Evolutionary conservation across 768 basidiomycete genomes (phyloP), one percentile per base, ranked within the genome.

Genomic region (Phaeolepiota aurea): DNA sequence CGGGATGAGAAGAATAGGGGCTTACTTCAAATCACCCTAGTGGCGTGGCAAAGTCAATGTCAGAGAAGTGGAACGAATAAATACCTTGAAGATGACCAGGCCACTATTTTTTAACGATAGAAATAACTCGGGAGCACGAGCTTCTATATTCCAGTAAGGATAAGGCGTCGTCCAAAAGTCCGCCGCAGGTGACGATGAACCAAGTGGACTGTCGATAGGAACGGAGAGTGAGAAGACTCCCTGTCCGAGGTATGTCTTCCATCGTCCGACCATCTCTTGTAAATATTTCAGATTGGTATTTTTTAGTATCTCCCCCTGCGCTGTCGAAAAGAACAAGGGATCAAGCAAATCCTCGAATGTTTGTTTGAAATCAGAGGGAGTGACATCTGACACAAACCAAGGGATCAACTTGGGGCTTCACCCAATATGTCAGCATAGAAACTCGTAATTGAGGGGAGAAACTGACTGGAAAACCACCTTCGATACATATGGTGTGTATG

Each of bases 341-440:
- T 79, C 71, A 32, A 82, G 69, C 1, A 92, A 66, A 4, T 67
- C 68, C 1, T 56, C 39, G 42, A 93, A 71, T 0, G 77, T 73
- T 37, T 65, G 58, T 18, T 56, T 49, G 58, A 96, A 96, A 58
- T 99, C 94, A 18, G 71, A 64, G 1, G 94, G 92, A 3, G 87
- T 86, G 19, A 93, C 91, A 56, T 96, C 90, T 9, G 87, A 91
- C 34, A 97, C 93, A 55, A 98, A 99, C 92, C 94, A 99, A 0
- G 93, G 93, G 38, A 97, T 85, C 5, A 86, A 66, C 58, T 99
- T 97, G 0, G 92, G 88, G 63, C 92, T 94, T 45, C 20, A n/a
- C n/a, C n/a, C n/a, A n/a, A n/a, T n/a, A n/a, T n/a, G n/a, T n/a
- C n/a, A n/a, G n/a, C n/a, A n/a, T n/a, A n/a, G n/a, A n/a, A n/a